Conservation (phyloP, 345 rosid species). For the Hibiscus syriacus region DNA sequence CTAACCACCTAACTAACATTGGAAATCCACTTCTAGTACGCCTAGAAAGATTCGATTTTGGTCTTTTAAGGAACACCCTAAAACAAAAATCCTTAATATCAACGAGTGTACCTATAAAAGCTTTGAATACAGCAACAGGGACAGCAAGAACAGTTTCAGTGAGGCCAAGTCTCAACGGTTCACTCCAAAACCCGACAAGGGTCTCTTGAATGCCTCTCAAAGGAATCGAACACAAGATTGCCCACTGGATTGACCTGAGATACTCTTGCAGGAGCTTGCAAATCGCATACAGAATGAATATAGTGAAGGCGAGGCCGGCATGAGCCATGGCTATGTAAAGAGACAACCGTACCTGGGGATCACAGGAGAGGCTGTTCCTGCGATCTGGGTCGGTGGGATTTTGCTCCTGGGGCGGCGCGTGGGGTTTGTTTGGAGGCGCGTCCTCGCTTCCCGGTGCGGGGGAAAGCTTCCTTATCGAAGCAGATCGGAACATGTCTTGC, state of each 20-base stretch:
- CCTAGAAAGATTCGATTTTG: slow-evolving; percentile 33
- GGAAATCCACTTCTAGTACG: slow-evolving; percentile 56
- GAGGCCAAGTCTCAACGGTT: slow-evolving; percentile 69
- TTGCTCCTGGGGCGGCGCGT: slow-evolving; percentile 17
- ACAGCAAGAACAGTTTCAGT: slow-evolving; percentile 92
- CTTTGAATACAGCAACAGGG: slow-evolving; percentile 64
- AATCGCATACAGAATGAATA: slow-evolving; percentile 56
- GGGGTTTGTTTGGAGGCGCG: slow-evolving; percentile 22
- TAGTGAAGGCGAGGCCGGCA: slow-evolving; percentile 72
- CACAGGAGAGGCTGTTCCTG: slow-evolving; percentile 36
- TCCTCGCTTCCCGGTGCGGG: slow-evolving; percentile 22
- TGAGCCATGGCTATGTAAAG: slow-evolving; percentile 97
- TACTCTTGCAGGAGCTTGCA: slow-evolving; percentile 78
- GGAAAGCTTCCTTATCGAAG: slow-evolving; percentile 58
- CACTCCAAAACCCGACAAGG: slow-evolving; percentile 81
- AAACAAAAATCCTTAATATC: slow-evolving; percentile 61
- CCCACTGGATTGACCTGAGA: slow-evolving; percentile 93
- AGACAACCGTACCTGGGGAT: slow-evolving; percentile 82
- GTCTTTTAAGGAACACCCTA: slow-evolving; percentile 46
- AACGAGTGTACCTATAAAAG: slow-evolving; percentile 57
- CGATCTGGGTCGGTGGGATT: slow-evolving; percentile 17
- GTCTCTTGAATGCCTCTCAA: slow-evolving; percentile 78
- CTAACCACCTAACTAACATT: slow-evolving; percentile 59
- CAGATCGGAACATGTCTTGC: slow-evolving; percentile 97
- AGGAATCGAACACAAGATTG: slow-evolving; percentile 85